These are phyloP conservation scores for Perkinsela sp. DNA, from an alignment of 208 protist species.

Conservation along the genomic window DNA sequence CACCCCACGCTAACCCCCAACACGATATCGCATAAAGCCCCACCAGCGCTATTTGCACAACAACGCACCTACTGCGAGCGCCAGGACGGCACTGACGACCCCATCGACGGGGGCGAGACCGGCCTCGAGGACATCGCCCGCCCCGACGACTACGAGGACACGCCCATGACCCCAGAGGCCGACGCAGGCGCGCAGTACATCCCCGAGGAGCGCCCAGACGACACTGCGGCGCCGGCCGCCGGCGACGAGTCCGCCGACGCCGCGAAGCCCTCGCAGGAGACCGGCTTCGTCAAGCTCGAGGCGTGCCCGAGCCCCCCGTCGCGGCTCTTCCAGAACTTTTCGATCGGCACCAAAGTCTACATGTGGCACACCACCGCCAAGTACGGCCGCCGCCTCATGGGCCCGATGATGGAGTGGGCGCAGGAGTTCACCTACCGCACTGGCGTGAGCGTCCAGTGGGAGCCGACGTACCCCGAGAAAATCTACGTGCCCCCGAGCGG, in stretches of 20 bases:
- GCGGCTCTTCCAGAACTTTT: neutral
- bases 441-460: slow-evolving; percentile 48
- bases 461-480: slow-evolving; percentile 28
- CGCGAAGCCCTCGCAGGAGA: neutral
- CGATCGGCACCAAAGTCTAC: slow-evolving; percentile 12
- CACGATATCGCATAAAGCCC: too few species aligned
- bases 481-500: slow-evolving; percentile 5
- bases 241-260: neutral
- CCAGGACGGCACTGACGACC: neutral
- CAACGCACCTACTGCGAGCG: neutral
- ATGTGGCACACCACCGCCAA: slow-evolving; percentile 43
- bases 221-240: neutral
- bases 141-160: neutral
- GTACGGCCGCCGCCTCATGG: slow-evolving; percentile 31
- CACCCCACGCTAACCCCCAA: too few species aligned
- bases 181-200: neutral
- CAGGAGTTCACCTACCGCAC: slow-evolving; percentile 61
- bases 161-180: neutral
- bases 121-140: neutral
- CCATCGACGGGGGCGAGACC: neutral
- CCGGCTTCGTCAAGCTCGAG: neutral
- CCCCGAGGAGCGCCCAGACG: neutral
- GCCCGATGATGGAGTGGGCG: slow-evolving; percentile 60
- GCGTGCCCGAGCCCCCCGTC: neutral
- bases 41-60: too few species aligned